A percentile compares a stretch with the other conserved stretches of the same genome.
Conservation (phyloP, 257 asterid species). For the Asclepias syriaca region DNA sequence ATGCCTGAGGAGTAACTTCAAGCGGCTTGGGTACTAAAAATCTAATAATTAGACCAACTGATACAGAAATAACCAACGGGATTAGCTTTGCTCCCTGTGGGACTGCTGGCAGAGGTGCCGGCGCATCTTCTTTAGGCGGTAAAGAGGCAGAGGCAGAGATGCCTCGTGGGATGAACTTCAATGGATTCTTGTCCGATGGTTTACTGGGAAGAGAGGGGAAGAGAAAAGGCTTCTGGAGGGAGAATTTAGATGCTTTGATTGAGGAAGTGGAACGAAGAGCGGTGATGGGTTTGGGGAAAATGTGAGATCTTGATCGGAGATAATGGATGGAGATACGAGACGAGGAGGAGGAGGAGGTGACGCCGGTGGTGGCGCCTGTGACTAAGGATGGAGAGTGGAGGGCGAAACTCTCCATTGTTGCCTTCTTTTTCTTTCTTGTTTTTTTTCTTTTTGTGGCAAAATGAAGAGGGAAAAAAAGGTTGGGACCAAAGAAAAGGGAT, state of each 20-base stretch:
- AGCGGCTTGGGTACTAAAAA: constrained; percentile 67
- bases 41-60: constrained; percentile 62
- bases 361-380: constrained; percentile 18
- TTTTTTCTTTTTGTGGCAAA: not conserved
- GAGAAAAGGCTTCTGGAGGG: constrained; percentile 14
- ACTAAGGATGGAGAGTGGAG: constrained; percentile 43
- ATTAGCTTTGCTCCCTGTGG: constrained; percentile 62
- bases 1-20: constrained; percentile 75
- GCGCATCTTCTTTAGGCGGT: not conserved
- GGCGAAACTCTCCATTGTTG: constrained; percentile 64
- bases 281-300: constrained; percentile 21
- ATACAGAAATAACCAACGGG: constrained; percentile 57
- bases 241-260: constrained; percentile 16
- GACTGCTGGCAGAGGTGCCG: constrained; percentile 20
- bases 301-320: constrained; percentile 34
- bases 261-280: constrained; percentile 34
- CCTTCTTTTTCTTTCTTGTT: too few relatives aligned
- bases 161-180: constrained; percentile 10
- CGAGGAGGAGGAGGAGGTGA: constrained; percentile 30
- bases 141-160: constrained; percentile 23
- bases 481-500: too few relatives aligned
- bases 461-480: not conserved
- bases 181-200: constrained; percentile 13
- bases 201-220: constrained; percentile 16
- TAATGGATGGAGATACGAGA: constrained; percentile 36